Evolutionary conservation across 106 monocot genomes (phyloP), one percentile per base, ranked within the genome.

Genomic region (Acorus gramineus): DNA sequence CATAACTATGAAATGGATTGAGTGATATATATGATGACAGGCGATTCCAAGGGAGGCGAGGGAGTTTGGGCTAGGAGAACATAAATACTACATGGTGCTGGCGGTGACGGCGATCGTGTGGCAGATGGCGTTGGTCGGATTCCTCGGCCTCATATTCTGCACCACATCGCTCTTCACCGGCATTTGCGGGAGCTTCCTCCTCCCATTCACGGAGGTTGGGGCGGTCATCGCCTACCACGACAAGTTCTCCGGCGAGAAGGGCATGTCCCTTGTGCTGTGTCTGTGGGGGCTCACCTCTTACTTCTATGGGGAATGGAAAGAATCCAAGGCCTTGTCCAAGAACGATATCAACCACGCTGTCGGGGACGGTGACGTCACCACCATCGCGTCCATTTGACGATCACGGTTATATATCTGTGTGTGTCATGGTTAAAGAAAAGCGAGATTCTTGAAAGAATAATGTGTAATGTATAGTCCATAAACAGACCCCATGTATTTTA

Each of bases 281-380:
- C 47, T 68, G 4, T 68, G 68, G 68, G 68, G 68, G 3, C 12
- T 68, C 7, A 46, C 68, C 4, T 68, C 68, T 9, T 68, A 68
- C 5, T 53, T 55, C 3, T 68, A 57, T 58, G 68, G 68, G 3
- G 50, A 64, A 8, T 51, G 28, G 4, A 49, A 7, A 11, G 51
- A 64, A 2, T 6, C 5, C 9, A 64, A 64, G 14, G 3, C 28
- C 28, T 28, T 28, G 1, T 28, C 28, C 28, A 28, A 28, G 28
- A 28, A 28, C 28, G 28, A 28, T 28, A 28, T 28, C 28, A 28
- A 28, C 28, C 28, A 28, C 28, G 28, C 28, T 28, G 28, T 28
- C 28, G 28, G 28, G 28, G 28, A 28, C 1, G 28, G 28, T 28
- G 28, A 28, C 28, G 1, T 28, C 28, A 28, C 28, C 28, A 28